These are phyloP conservation scores for Claviceps sp. DNA, from an alignment of 2,329 filamentous ascomycete species.

Conservation along the genomic window DNA sequence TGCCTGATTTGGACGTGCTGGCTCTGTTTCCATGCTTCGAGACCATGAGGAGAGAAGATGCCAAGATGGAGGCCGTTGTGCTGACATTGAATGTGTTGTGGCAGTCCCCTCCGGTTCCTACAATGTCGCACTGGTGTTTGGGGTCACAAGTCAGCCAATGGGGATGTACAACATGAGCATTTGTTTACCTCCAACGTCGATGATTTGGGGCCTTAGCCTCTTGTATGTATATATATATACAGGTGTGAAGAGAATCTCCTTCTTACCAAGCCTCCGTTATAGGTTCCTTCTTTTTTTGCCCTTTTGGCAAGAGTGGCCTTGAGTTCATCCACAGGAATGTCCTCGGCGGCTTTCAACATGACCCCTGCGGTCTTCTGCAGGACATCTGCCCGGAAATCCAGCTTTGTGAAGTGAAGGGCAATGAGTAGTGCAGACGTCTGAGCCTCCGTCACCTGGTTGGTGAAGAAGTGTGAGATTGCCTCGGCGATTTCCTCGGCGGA, in stretches of 20 bases:
- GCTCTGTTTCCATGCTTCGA: constrained; percentile 95
- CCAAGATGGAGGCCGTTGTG: constrained; percentile 86
- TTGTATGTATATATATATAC: no score
- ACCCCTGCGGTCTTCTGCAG: constrained; percentile 70
- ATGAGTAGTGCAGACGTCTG: constrained; percentile 82
- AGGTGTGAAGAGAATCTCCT: neutral
- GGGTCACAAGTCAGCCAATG: neutral
- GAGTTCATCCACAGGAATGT: constrained; percentile 53
- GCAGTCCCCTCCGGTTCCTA: constrained; percentile 89
- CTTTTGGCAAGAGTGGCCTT: constrained; percentile 45
- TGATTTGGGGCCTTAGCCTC: neutral
- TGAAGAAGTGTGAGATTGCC: constrained; percentile 87
- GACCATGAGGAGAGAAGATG: constrained; percentile 70
- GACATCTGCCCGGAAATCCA: constrained; percentile 74
- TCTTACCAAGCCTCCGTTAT: constrained; percentile 70
- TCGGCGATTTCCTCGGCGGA: constrained; percentile 72
- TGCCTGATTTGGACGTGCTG: constrained; percentile 89
- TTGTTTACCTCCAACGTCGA: neutral
- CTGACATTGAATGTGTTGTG: constrained; percentile 98
- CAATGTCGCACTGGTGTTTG: constrained; percentile 61
- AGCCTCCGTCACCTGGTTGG: constrained; percentile 73
- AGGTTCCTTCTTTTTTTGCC: constrained; percentile 55
- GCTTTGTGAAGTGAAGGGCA: constrained; percentile 78
- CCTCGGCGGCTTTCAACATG: constrained; percentile 70
- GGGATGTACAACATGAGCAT: constrained; percentile 4